Evolutionary conservation across 1,284 basidiomycete genomes (phyloP), one percentile per base, ranked within the genome.

Genomic region (Takashimella koratensis): DNA sequence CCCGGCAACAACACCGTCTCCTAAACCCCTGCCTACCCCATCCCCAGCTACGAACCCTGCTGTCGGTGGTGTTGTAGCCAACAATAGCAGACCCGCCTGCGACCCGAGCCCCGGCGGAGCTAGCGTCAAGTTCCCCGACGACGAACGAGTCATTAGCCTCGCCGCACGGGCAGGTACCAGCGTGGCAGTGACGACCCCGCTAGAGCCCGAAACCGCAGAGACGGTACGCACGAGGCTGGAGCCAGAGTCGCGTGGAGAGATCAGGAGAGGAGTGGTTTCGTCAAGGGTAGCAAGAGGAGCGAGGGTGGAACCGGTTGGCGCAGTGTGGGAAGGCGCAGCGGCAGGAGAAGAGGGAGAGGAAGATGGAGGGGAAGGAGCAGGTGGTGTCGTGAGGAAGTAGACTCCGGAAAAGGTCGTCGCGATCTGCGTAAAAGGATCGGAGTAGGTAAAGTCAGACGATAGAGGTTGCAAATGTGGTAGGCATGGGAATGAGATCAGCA

Each of bases 371-470:
- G 42, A 43, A 21, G 19, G 6, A 8, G 42, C 16, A n/a, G 21
- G 27, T 0, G 57, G 58, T 12, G 55, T 57, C 30, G 78, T 79
- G 36, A 79, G 66, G 41, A 79, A 68, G 73, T 92, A 92, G 2
- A 96, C 92, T 0, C 93, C 73, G 5, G 71, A 51, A 53, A 73
- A 75, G 13, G 70, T 73, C 2, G 69, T 72, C 0, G 65, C 65
- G 49, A 73, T 70, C 93, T 43, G 82, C n/a, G n/a, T n/a, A n/a
- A n/a, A n/a, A n/a, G n/a, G n/a, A n/a, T n/a, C n/a, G n/a, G n/a
- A n/a, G n/a, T n/a, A n/a, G n/a, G n/a, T n/a, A n/a, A n/a, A n/a
- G n/a, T n/a, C n/a, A n/a, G n/a, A n/a, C n/a, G n/a, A n/a, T n/a
- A n/a, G n/a, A n/a, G n/a, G n/a, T n/a, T n/a, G n/a, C n/a, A n/a